phyloP scores from a whole-genome alignment of 176 grass and related monocot species.

The Lolium perenne region DNA sequence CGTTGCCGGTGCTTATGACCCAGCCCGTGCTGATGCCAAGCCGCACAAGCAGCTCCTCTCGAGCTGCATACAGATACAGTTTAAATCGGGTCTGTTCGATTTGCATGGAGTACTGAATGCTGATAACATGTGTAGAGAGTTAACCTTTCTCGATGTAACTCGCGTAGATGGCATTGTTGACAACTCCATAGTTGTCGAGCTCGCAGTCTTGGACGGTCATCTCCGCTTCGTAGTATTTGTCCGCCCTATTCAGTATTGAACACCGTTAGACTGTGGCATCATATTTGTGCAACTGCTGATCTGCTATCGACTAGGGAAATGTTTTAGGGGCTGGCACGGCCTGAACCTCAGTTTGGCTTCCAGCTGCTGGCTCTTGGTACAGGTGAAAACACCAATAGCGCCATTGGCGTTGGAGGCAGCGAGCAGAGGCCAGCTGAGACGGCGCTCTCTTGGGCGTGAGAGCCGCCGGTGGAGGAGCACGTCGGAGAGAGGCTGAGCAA shows the following conservation, averaged over 20 bases:
- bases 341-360: neutral
- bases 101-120: neutral
- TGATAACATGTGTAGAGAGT: neutral
- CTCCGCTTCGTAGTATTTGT: conserved; percentile 62
- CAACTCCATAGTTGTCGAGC: conserved; percentile 27
- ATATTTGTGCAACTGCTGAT: neutral
- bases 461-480: neutral
- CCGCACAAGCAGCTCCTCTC: conserved; percentile 54
- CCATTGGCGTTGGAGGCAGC: neutral
- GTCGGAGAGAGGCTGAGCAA: neutral
- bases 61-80: conserved; percentile 31
- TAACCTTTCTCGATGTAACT: conserved; percentile 46
- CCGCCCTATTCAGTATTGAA: neutral
- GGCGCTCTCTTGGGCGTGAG: neutral
- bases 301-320: too few species aligned
- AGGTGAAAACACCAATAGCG: neutral
- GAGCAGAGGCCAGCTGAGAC: neutral
- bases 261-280: neutral
- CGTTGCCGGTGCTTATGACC: conserved; percentile 54
- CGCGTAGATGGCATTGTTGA: conserved; percentile 63
- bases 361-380: neutral
- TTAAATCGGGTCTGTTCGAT: neutral
- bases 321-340: neutral
- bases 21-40: conserved; percentile 48
- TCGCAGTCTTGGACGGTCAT: conserved; percentile 69